phyloP scores from a whole-genome alignment of 352 stramenopile genomes.

The Phytophthora sansomeana region DNA sequence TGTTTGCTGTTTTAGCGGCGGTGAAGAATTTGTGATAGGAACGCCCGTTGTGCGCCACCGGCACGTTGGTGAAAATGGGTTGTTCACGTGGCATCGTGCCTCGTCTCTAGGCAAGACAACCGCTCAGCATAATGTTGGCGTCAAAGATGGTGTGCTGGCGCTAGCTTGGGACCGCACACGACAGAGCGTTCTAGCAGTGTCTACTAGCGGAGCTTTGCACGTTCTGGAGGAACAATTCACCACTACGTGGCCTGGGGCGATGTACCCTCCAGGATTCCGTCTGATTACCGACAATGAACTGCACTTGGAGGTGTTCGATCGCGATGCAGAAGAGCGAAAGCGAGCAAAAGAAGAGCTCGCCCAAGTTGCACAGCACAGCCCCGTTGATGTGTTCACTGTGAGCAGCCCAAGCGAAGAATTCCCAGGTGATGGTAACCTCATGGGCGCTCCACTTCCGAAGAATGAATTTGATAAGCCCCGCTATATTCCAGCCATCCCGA shows the following conservation, averaged over 20 bases:
- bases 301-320: constrained; percentile 54
- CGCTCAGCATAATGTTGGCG: constrained; percentile 75
- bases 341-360: constrained; percentile 38
- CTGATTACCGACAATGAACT: constrained; percentile 85
- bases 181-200: constrained; percentile 70
- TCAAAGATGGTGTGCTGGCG: constrained; percentile 77
- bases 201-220: constrained; percentile 69
- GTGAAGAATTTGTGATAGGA: constrained; percentile 73
- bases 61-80: constrained; percentile 79
- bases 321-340: constrained; percentile 43
- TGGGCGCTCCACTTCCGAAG: constrained; percentile 7
- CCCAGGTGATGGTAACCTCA: constrained; percentile 16
- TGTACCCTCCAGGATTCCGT: constrained; percentile 86
- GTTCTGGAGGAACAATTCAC: constrained; percentile 80
- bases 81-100: constrained; percentile 80
- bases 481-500: constrained; percentile 68
- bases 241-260: constrained; percentile 79
- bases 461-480: constrained; percentile 36
- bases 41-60: constrained; percentile 82
- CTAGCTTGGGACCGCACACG: constrained; percentile 65
- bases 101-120: constrained; percentile 38
- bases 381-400: constrained; percentile 61
- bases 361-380: constrained; percentile 13
- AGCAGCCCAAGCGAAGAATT: constrained; percentile 22
- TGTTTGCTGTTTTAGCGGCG: constrained; percentile 71